Conservation (phyloP, 2,329 filamentous ascomycete genomes). For the Cyphellophora europaea region DNA sequence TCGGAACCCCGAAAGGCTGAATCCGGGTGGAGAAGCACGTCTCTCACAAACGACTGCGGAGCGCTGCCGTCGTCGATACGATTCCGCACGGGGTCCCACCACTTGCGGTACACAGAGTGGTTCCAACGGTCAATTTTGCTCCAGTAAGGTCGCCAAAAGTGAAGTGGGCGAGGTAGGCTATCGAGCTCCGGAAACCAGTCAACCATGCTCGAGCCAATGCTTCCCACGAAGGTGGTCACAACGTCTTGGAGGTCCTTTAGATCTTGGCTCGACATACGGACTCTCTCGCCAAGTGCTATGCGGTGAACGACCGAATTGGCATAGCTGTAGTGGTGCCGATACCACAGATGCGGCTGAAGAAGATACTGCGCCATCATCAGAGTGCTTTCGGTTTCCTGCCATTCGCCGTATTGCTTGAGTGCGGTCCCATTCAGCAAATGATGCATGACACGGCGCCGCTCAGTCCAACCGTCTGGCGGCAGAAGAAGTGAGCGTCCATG, state of each 20-base stretch:
- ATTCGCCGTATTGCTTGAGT: constrained; percentile 24
- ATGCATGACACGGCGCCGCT: constrained; percentile 31
- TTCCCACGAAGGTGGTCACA: constrained; percentile 25
- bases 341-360: constrained; percentile 26
- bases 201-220: constrained; percentile 25
- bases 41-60: constrained; percentile 27
- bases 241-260: constrained; percentile 27
- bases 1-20: constrained; percentile 24
- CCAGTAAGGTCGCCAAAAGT: constrained; percentile 26
- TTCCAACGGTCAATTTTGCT: constrained; percentile 25
- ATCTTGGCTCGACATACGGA: constrained; percentile 22
- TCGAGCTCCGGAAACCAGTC: constrained; percentile 30
- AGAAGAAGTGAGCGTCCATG: constrained; percentile 25
- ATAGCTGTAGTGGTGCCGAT: constrained; percentile 30
- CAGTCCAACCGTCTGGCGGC: constrained; percentile 25
- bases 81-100: constrained; percentile 25
- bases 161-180: constrained; percentile 23
- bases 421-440: constrained; percentile 27
- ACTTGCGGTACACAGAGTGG: constrained; percentile 24
- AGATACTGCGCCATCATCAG: constrained; percentile 28
- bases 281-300: constrained; percentile 26
- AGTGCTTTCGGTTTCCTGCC: constrained; percentile 28
- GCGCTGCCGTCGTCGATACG: constrained; percentile 21
- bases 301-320: constrained; percentile 28
- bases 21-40: constrained; percentile 23